Percentiles rank a stretch among this genome's conserved stretches.
phyloP scores from a whole-genome alignment of 345 rosid genomes.

The Corymbia maculata region DNA sequence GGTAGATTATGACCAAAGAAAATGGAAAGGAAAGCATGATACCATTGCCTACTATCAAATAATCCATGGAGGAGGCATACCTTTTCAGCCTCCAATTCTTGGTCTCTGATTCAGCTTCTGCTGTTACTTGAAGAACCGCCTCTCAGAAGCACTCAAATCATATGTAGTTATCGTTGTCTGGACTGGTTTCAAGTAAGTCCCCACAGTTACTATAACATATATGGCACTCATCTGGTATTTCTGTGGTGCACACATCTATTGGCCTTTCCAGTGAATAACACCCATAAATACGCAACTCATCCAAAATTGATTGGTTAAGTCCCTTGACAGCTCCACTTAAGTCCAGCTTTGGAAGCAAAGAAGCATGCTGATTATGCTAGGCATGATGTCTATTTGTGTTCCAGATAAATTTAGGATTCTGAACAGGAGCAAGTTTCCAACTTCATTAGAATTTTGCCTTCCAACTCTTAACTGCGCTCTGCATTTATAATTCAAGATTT shows the following conservation, averaged over 20 bases:
- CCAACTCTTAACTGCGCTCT: background rate
- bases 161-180: background rate
- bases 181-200: background rate
- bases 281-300: background rate
- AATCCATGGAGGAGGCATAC: background rate
- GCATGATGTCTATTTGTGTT: background rate
- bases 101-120: background rate
- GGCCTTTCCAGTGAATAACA: background rate
- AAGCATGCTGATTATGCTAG: background rate
- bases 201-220: background rate
- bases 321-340: background rate
- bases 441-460: background rate
- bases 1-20: background rate
- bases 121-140: background rate
- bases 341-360: background rate
- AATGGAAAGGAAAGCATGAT: background rate
- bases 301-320: too few relatives aligned
- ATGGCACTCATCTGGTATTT: background rate
- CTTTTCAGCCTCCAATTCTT: background rate
- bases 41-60: background rate
- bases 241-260: background rate
- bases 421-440: background rate
- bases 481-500: background rate
- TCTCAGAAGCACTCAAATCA: background rate
- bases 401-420: background rate